Conservation (phyloP, 2,329 filamentous ascomycete genomes). For the Capronia epimyces region DNA sequence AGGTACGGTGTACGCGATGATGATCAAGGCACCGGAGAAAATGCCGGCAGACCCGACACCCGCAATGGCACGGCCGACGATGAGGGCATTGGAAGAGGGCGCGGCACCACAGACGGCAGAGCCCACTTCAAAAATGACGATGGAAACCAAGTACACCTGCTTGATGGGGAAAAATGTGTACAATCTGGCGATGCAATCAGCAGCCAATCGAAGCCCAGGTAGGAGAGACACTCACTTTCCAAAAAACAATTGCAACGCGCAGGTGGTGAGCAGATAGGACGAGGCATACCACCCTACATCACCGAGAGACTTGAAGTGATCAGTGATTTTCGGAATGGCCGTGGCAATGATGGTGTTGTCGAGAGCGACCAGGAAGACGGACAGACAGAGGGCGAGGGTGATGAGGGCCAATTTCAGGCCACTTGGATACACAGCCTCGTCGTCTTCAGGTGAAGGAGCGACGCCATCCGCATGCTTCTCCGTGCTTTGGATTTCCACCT, state of each 20-base stretch:
- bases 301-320: slow-evolving; percentile 28
- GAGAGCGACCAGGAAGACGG: slow-evolving; percentile 39
- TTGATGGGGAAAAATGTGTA: slow-evolving; percentile 47
- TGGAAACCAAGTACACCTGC: slow-evolving; percentile 37
- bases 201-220: neutral
- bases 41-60: slow-evolving; percentile 33
- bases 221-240: slow-evolving; percentile 23
- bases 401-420: slow-evolving; percentile 35
- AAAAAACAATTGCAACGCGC: slow-evolving; percentile 29
- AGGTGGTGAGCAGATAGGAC: slow-evolving; percentile 29
- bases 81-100: slow-evolving; percentile 32
- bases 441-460: slow-evolving; percentile 23
- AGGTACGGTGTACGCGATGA: slow-evolving; percentile 42
- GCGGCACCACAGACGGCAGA: slow-evolving; percentile 40
- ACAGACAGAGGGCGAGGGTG: slow-evolving; percentile 36
- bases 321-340: slow-evolving; percentile 29
- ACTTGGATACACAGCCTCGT: slow-evolving; percentile 36
- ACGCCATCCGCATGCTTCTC: slow-evolving; percentile 1
- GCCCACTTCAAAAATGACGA: slow-evolving; percentile 43
- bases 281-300: slow-evolving; percentile 30
- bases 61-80: slow-evolving; percentile 35
- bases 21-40: slow-evolving; percentile 31
- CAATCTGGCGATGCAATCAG: slow-evolving; percentile 31
- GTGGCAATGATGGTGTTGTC: slow-evolving; percentile 35
- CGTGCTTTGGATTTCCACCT: slow-evolving; percentile 17